Conservation (phyloP, 495 filamentous ascomycete genomes). For the Aspergillus campestris region DNA sequence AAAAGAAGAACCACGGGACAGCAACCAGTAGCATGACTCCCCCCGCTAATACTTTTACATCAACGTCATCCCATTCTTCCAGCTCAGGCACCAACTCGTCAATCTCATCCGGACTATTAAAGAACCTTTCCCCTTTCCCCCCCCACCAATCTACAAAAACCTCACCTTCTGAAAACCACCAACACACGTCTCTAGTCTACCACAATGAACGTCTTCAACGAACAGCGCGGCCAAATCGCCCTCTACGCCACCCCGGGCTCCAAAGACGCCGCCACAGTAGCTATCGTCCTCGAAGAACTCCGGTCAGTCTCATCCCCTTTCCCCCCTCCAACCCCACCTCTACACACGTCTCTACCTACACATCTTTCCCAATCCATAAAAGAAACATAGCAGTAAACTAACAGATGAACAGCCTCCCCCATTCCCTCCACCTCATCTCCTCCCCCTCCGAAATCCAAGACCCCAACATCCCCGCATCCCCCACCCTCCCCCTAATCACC, state of each 20-base stretch:
- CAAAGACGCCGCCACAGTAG: not conserved
- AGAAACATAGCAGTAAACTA: too few species aligned
- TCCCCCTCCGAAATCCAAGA: not conserved
- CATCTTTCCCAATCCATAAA: not conserved
- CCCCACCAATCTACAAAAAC: too few species aligned
- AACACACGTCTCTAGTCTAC: too few species aligned
- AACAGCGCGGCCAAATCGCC: conserved; percentile 1
- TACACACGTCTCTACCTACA: not conserved
- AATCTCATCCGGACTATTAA: too few species aligned
- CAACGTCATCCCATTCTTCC: too few species aligned
- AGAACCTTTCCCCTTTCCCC: too few species aligned
- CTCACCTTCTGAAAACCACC: too few species aligned
- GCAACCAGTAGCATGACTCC: too few species aligned
- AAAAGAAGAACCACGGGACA: too few species aligned
- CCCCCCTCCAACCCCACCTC: not conserved
- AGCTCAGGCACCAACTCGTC: too few species aligned
- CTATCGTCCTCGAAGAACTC: conserved; percentile 4
- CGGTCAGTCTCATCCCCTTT: conserved; percentile 2
- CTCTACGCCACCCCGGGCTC: conserved; percentile 1
- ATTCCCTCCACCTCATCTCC: not conserved
- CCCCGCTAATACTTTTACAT: too few species aligned
- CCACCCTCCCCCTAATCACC: conserved; percentile 1
- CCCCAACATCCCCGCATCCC: not conserved
- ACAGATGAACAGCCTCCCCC: conserved; percentile 2
- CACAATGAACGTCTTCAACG: conserved; percentile 8